Evolutionary conservation across 2,329 filamentous ascomycete species (phyloP).

Genomic region (Botrytis elliptica): DNA sequence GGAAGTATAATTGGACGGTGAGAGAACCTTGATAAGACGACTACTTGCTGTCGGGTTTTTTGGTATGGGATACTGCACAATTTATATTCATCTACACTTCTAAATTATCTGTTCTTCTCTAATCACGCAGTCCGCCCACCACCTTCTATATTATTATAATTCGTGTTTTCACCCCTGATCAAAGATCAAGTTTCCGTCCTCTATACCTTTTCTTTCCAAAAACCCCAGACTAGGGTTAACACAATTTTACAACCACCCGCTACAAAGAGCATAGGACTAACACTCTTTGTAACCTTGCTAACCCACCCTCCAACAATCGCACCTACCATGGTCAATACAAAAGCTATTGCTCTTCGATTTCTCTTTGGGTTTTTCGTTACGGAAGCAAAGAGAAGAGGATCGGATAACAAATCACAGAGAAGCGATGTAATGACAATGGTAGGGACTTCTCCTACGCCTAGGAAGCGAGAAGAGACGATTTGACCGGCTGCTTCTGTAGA

Average conservation of each 20-base stretch:
- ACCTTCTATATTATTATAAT: not conserved
- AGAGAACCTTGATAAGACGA: not conserved
- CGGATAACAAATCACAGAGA: slow-evolving; percentile 75
- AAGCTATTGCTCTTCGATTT: slow-evolving; percentile 50
- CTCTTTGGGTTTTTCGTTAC: slow-evolving; percentile 46
- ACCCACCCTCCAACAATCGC: slow-evolving; percentile 50
- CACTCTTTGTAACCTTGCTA: slow-evolving; percentile 48
- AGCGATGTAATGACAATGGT: slow-evolving; percentile 76
- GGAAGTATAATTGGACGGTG: not conserved
- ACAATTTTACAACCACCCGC: slow-evolving; percentile 48
- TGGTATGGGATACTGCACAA: not conserved
- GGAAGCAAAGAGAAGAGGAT: slow-evolving; percentile 47
- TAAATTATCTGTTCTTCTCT: not conserved
- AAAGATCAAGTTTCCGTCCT: not conserved
- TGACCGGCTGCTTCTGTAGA: slow-evolving; percentile 65
- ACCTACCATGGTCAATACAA: slow-evolving; percentile 49
- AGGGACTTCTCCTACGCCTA: slow-evolving; percentile 66
- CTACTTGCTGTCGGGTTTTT: not conserved
- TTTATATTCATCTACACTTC: slow-evolving; percentile 8
- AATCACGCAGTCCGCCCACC: not conserved
- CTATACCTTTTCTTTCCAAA: not conserved
- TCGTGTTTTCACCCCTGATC: not conserved
- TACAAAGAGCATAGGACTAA: slow-evolving; percentile 42
- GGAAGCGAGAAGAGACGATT: slow-evolving; percentile 67
- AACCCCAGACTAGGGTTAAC: slow-evolving; percentile 54